These are phyloP conservation scores for Dioscorea cayenensis DNA, from an alignment of 116 monocot genomes.

Conservation along the genomic window DNA sequence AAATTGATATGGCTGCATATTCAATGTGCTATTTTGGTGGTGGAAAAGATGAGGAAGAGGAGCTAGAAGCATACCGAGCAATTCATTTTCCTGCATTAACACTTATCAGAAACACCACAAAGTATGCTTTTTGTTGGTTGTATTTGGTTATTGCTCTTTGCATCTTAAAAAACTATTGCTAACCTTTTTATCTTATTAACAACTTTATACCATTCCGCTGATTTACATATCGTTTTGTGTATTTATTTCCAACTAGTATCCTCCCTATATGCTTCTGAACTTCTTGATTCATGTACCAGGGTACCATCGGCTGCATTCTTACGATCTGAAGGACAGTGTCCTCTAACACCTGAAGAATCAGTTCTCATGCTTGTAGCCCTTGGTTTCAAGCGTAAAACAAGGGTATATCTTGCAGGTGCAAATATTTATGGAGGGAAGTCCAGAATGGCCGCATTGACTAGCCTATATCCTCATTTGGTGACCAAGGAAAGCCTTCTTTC, in stretches of 20 bases:
- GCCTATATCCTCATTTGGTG: slow-evolving; percentile 73
- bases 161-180: not conserved
- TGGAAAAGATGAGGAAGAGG: slow-evolving; percentile 84
- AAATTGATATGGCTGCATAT: slow-evolving; percentile 98
- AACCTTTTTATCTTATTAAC: not conserved
- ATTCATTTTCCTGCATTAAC: slow-evolving; percentile 85
- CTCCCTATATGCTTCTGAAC: not conserved
- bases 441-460: slow-evolving; percentile 78
- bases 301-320: slow-evolving; percentile 61
- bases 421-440: slow-evolving; percentile 86
- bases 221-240: no score
- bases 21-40: slow-evolving; percentile 98
- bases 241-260: not conserved
- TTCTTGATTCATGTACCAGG: slow-evolving; percentile 25
- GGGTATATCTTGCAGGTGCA: slow-evolving; percentile 87
- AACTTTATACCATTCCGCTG: not conserved
- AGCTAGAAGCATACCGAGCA: slow-evolving; percentile 71
- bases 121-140: slow-evolving; percentile 33
- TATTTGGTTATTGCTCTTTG: not conserved
- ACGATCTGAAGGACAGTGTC: slow-evolving; percentile 87
- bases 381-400: slow-evolving; percentile 79
- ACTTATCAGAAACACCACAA: slow-evolving; percentile 42
- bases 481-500: slow-evolving; percentile 87
- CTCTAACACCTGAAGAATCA: slow-evolving; percentile 94
- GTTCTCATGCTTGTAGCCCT: slow-evolving; percentile 92